Conservation (phyloP, 2,329 filamentous ascomycete species). For the Acarospora socialis region DNA sequence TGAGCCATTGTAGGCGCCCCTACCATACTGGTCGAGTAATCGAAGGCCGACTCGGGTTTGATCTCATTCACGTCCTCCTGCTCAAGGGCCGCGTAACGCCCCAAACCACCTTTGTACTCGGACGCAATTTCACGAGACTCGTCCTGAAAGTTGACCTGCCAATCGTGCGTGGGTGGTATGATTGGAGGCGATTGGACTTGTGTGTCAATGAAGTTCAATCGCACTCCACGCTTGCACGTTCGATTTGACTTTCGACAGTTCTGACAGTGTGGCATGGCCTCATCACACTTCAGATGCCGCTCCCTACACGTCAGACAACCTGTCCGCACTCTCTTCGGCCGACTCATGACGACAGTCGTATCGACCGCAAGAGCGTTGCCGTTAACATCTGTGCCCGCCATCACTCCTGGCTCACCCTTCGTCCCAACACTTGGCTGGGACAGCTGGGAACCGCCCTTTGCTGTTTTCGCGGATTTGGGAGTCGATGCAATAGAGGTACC, state of each 20-base stretch:
- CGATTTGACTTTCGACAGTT: slow-evolving; percentile 85
- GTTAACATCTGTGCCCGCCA: neutral
- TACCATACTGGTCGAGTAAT: slow-evolving; percentile 19
- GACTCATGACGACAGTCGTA: slow-evolving; percentile 23
- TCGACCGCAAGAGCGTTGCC: slow-evolving; percentile 3
- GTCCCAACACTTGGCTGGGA: too few relatives aligned
- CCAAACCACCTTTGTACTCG: slow-evolving; percentile 68
- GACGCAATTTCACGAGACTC: slow-evolving; percentile 83
- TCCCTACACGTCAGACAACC: slow-evolving; percentile 85
- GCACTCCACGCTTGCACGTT: slow-evolving; percentile 70
- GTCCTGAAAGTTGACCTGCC: slow-evolving; percentile 67
- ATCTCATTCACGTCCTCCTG: slow-evolving; percentile 21
- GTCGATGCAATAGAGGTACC: too few relatives aligned
- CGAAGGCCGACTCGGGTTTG: slow-evolving; percentile 16
- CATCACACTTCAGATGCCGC: slow-evolving; percentile 82
- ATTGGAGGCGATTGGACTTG: slow-evolving; percentile 55
- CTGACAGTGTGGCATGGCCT: slow-evolving; percentile 49
- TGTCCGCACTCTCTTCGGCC: slow-evolving; percentile 76
- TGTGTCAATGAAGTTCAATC: slow-evolving; percentile 83
- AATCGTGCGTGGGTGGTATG: slow-evolving; percentile 48
- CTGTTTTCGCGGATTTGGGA: too few relatives aligned
- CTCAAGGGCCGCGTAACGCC: slow-evolving; percentile 51
- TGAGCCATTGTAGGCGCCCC: slow-evolving; percentile 25
- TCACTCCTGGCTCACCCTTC: too few relatives aligned
- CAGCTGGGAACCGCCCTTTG: too few relatives aligned